Conservation (phyloP, 1,284 basidiomycete species). For the Ganoderma lingzhi region DNA sequence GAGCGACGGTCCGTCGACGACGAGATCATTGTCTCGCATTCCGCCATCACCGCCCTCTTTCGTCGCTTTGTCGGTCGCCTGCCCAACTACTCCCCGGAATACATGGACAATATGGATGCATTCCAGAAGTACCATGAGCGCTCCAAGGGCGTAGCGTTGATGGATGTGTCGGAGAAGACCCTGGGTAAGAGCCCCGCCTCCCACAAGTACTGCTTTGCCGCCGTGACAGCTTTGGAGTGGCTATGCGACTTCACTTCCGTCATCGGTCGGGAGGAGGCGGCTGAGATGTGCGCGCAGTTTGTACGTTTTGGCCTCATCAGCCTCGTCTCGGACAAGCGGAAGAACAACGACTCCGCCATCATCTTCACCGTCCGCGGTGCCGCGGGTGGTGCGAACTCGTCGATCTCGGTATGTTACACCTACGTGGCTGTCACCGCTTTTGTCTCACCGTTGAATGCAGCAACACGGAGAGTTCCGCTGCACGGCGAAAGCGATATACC, state of each 20-base stretch:
- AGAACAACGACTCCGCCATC: slow-evolving; percentile 88
- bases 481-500: slow-evolving; percentile 94
- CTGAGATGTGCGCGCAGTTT: slow-evolving; percentile 97
- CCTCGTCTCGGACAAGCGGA: slow-evolving; percentile 88
- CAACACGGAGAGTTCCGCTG: slow-evolving; percentile 95
- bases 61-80: slow-evolving; percentile 90
- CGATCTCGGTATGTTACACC: slow-evolving; percentile 66
- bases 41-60: slow-evolving; percentile 95
- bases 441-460: slow-evolving; percentile 46
- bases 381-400: slow-evolving; percentile 74
- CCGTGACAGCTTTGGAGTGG: slow-evolving; percentile 93
- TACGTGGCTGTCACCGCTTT: slow-evolving; percentile 13
- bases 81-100: slow-evolving; percentile 76
- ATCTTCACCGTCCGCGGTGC: slow-evolving; percentile 91
- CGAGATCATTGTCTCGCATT: slow-evolving; percentile 95
- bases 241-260: slow-evolving; percentile 97
- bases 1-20: slow-evolving; percentile 94
- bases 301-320: slow-evolving; percentile 93
- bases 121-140: slow-evolving; percentile 83
- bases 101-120: slow-evolving; percentile 62
- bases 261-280: slow-evolving; percentile 95
- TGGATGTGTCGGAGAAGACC: slow-evolving; percentile 71
- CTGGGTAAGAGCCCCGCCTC: slow-evolving; percentile 54
- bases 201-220: slow-evolving; percentile 87
- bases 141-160: slow-evolving; percentile 78